Conservation (phyloP, 1,284 basidiomycete genomes). For the Coniferiporia sulphurascens region DNA sequence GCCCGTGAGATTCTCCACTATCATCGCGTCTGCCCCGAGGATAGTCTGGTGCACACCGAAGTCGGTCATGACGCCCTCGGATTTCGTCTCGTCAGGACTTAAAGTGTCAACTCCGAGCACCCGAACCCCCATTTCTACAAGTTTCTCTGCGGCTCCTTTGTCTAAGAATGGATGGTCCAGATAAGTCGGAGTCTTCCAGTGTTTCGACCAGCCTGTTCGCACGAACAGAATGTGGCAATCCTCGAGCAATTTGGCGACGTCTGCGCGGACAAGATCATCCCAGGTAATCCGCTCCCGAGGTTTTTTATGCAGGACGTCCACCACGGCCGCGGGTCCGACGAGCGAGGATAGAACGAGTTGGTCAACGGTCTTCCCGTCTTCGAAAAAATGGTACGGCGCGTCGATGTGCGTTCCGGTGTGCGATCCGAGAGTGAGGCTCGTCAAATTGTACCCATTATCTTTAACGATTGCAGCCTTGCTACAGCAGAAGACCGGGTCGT, state of each 20-base stretch:
- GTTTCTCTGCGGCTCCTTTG: slow-evolving; percentile 42
- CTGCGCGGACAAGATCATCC: slow-evolving; percentile 37
- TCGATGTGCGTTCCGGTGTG: slow-evolving; percentile 72
- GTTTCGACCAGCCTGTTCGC: slow-evolving; percentile 55
- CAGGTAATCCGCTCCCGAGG: slow-evolving; percentile 47
- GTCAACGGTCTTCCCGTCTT: slow-evolving; percentile 48
- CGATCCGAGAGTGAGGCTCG: slow-evolving; percentile 45
- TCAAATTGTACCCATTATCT: slow-evolving; percentile 47
- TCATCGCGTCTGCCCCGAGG: slow-evolving; percentile 50
- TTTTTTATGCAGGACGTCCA: slow-evolving; percentile 22
- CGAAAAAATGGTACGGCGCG: slow-evolving; percentile 65
- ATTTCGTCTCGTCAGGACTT: slow-evolving; percentile 58
- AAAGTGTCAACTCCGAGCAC: slow-evolving; percentile 58
- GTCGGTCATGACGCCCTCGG: slow-evolving; percentile 31
- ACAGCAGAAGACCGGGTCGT: slow-evolving; percentile 45
- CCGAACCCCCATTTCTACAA: slow-evolving; percentile 46
- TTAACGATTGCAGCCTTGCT: slow-evolving; percentile 32
- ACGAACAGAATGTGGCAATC: slow-evolving; percentile 32
- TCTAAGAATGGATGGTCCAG: slow-evolving; percentile 60
- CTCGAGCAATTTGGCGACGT: slow-evolving; percentile 26
- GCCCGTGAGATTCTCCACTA: slow-evolving; percentile 52
- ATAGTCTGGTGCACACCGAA: slow-evolving; percentile 53
- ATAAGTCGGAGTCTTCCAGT: slow-evolving; percentile 49
- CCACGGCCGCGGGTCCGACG: slow-evolving; percentile 46
- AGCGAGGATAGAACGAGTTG: slow-evolving; percentile 47